phyloP scores from a whole-genome alignment of 345 rosid genomes.

The Gossypium raimondii region DNA sequence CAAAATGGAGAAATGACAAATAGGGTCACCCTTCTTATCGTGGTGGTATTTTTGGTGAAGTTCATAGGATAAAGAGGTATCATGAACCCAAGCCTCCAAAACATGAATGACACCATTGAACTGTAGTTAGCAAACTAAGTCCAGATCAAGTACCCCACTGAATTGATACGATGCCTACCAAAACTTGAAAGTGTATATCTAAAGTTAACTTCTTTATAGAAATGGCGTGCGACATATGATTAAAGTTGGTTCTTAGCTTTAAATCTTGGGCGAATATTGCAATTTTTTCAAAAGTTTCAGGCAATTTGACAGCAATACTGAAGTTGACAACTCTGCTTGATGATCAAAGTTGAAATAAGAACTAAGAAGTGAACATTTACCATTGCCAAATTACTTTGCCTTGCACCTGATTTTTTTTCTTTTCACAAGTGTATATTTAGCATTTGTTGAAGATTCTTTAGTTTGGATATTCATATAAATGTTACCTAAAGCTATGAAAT shows the following conservation, averaged over 20 bases:
- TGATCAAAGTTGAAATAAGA: neutral
- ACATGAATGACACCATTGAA: constrained; percentile 8
- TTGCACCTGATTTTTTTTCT: neutral
- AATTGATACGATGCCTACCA: constrained; percentile 7
- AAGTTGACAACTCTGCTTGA: neutral
- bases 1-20: neutral
- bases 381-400: too few species aligned
- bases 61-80: neutral
- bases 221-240: neutral
- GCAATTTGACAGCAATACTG: constrained; percentile 11
- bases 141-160: constrained; percentile 2
- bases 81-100: neutral
- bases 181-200: neutral
- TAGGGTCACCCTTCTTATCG: neutral
- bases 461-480: neutral
- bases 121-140: neutral
- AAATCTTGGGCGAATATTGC: constrained; percentile 7
- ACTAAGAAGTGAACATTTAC: too few species aligned
- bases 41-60: neutral
- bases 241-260: neutral
- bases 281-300: constrained; percentile 6
- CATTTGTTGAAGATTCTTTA: neutral
- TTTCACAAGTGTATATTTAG: neutral
- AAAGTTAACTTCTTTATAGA: neutral
- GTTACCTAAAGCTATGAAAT: neutral